Base-by-base conservation (phyloP, 306 rosid genomes). In the Ormosia emarginata region DNA sequence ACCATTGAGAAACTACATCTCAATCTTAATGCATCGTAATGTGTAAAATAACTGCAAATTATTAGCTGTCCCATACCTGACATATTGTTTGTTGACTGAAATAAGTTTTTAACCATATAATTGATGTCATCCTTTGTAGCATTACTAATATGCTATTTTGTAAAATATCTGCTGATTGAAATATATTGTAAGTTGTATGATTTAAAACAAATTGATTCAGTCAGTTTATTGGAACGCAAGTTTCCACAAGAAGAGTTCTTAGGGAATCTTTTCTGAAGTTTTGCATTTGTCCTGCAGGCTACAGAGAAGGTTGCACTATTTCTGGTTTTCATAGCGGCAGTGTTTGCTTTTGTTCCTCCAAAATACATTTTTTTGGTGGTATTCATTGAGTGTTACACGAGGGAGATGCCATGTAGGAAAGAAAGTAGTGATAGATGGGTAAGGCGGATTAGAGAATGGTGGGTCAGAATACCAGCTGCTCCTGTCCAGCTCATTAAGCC, bases 381-480 rank as follows among this genome's bases (percentile, higher is more conserved):
- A 44, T 92, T 91, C 65, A 6, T 90, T 6, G 98, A 95, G 87
- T 73, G 66, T 58, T 95, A 83, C 88, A 95, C 99, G 2, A 90
- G 98, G 88, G 87, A 89, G 83, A 89, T 93, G 94, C 99, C 95
- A 47, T 88, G 40, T 50, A 88, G 99, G 84, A 95, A 86, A 85
- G 93, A 89, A 76, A 93, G 91, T 59, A 91, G 90, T 67, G 80
- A 86, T 70, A 89, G 72, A 83, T 88, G 86, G 88, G 5, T 79
- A 55, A 87, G 98, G 89, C 86, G 98, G 39, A 15, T 87, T 71
- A 95, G 88, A 83, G 98, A 95, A 87, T 95, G 99, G 99, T 95
- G 98, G 99, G 46, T 91, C 78, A 87, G 90, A 77, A 95, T 93
- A 78, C 99, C 98, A n/a, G 97, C 97, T 52, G 99, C 99, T 84